These are phyloP conservation scores for Citrus hindsii DNA, from an alignment of 345 rosid genomes.

Conservation along the genomic window DNA sequence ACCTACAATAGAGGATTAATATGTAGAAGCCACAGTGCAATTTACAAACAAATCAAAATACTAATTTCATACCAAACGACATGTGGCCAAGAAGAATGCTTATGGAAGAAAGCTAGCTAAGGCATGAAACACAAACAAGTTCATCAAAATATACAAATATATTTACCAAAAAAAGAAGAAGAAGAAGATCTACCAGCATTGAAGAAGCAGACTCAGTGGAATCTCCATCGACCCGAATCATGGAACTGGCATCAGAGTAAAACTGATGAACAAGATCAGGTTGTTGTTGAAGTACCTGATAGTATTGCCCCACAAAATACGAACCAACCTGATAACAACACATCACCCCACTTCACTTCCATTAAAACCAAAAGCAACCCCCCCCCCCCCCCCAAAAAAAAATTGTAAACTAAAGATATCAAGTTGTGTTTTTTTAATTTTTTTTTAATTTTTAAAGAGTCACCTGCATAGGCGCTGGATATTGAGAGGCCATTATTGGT, in stretches of 20 bases:
- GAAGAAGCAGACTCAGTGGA: slow-evolving; percentile 58
- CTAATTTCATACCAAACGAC: neutral
- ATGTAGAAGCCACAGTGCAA: neutral
- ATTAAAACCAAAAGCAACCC: neutral
- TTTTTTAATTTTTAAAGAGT: neutral
- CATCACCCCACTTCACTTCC: neutral
- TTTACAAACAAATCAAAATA: neutral
- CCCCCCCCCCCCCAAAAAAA: neutral
- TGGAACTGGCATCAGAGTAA: slow-evolving; percentile 64
- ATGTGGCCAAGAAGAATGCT: no score
- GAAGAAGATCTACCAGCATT: slow-evolving; percentile 49
- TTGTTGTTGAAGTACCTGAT: slow-evolving; percentile 74
- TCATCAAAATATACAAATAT: no score
- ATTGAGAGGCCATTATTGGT: slow-evolving; percentile 54
- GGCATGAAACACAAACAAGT: neutral
- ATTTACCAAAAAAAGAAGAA: neutral
- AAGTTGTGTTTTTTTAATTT: neutral
- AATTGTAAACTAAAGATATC: neutral
- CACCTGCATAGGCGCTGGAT: slow-evolving; percentile 70
- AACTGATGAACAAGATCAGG: slow-evolving; percentile 91
- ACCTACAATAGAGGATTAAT: neutral
- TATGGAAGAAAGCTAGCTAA: no score
- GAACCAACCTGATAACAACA: slow-evolving; percentile 69
- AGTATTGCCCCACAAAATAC: slow-evolving; percentile 91
- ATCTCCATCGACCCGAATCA: slow-evolving; percentile 81